Base-by-base conservation (phyloP, 352 stramenopile species). In the Elongisporangium prolatum region DNA sequence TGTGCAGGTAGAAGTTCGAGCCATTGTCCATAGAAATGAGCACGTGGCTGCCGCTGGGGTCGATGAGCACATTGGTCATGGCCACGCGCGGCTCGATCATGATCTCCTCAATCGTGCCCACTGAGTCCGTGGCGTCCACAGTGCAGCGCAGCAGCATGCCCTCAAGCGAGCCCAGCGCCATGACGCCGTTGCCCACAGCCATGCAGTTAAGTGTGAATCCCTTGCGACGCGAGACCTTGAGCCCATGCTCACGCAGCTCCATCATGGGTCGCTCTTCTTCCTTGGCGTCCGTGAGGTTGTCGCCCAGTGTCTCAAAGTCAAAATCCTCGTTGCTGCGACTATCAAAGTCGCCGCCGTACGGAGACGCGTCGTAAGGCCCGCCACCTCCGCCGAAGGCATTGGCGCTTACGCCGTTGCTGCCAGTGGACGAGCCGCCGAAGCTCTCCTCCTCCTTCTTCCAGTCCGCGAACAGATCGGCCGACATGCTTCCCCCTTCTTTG, bases 11-110 rank as follows among this genome's bases (percentile, higher is more conserved):
- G 63, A 91, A 96, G 55, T 96, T 96, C 5, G 77, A 81, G 13
- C 86, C 86, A 60, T 93, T 96, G 53, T 96, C 86, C 84, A 96
- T 91, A 0, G 83, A 93, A 21, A 96, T 74, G 44, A 96, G 59
- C 61, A 91, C 59, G 56, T 96, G 86, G 24, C 78, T 67, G 16
- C 86, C 86, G 24, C 80, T 96, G 1, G 86, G 86, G 57, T 96
- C 86, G 11, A 96, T 74, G 40, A 91, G 93, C 50, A 94, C 75
- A 10, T 78, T 80, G 24, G 78, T 54, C 79, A 96, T 92, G 53
- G 81, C 84, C 9, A 93, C 82, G 55, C 83, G 86, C 38, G 86
- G 84, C 63, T 96, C 86, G 57, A 96, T 93, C 80, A 90, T 91
- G 68, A 96, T 94, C 66, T 96, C 86, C 58, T 96, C 86, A 34